Conservation (phyloP, 768 basidiomycete genomes). For the Leccinum boreale region DNA sequence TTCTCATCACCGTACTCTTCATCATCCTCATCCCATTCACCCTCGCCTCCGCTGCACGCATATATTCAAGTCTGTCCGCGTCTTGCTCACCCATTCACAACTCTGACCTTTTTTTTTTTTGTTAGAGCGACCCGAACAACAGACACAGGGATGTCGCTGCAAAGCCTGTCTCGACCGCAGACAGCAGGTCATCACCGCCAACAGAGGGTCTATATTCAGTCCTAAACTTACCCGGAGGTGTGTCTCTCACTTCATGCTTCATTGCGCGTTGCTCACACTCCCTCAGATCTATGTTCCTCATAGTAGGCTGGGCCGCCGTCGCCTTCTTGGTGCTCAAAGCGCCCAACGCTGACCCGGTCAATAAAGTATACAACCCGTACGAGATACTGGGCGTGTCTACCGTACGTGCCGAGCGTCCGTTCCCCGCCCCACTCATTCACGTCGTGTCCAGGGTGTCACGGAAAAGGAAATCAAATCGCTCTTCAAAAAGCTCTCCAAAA, state of each 20-base stretch:
- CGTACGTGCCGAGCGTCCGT: conserved; percentile 28
- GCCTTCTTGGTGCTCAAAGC: conserved; percentile 67
- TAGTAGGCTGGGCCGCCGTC: conserved; percentile 73
- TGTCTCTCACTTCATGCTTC: conserved; percentile 9
- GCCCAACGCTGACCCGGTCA: conserved; percentile 50
- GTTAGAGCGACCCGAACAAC: conserved; percentile 32
- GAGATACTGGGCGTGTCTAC: conserved; percentile 80
- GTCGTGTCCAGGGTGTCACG: conserved; percentile 46
- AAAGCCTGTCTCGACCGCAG: conserved; percentile 57
- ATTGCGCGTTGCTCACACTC: not conserved
- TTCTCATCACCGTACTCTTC: conserved; percentile 85
- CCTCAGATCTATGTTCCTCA: conserved; percentile 54
- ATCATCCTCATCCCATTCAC: conserved; percentile 81
- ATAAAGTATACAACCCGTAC: conserved; percentile 88
- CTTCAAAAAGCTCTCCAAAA: conserved; percentile 86
- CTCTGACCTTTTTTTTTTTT: no score
- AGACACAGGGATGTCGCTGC: conserved; percentile 55
- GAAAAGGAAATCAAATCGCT: conserved; percentile 96
- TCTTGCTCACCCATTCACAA: conserved; percentile 8
- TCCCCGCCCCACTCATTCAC: not conserved
- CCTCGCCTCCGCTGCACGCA: conserved; percentile 41
- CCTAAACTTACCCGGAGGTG: conserved; percentile 53
- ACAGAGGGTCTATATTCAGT: conserved; percentile 45
- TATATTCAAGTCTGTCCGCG: conserved; percentile 42
- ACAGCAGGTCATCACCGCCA: conserved; percentile 39